Conservation (phyloP, 495 filamentous ascomycete genomes). For the Apodospora peruviana region DNA sequence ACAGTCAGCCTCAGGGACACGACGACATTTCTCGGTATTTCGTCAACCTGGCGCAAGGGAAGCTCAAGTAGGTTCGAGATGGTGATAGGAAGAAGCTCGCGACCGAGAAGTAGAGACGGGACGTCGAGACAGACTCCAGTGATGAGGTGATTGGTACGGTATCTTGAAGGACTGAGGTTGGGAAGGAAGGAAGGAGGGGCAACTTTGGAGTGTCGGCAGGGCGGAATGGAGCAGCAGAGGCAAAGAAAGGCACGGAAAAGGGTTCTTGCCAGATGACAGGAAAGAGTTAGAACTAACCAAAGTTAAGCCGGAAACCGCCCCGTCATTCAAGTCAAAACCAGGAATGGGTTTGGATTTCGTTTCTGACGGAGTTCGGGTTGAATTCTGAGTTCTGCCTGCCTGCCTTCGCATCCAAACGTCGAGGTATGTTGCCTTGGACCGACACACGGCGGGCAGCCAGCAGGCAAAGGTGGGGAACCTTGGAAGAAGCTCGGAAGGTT, state of each 20-base stretch:
- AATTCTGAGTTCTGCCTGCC: too few relatives aligned
- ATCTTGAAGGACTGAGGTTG: constrained; percentile 1
- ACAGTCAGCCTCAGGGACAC: constrained; percentile 25
- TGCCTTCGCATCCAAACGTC: too few relatives aligned
- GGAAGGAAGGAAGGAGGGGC: constrained; percentile 7
- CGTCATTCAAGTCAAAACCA: not conserved
- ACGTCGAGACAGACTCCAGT: not conserved
- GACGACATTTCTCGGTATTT: constrained; percentile 29
- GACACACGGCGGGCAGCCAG: too few relatives aligned
- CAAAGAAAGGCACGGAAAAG: constrained; percentile 1
- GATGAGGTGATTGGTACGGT: not conserved
- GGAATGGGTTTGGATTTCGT: too few relatives aligned
- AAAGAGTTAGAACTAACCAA: not conserved
- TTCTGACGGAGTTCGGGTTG: too few relatives aligned
- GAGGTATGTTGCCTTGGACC: too few relatives aligned
- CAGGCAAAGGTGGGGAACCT: too few relatives aligned
- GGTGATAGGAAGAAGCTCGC: too few relatives aligned
- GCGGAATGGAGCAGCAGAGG: not conserved
- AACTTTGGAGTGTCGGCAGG: not conserved
- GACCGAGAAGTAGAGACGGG: not conserved
- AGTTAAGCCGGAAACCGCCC: not conserved
- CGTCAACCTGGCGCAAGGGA: constrained; percentile 1
- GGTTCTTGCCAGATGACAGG: not conserved
- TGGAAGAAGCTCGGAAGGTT: too few relatives aligned
- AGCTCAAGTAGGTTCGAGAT: too few relatives aligned